These are phyloP conservation scores for Amylostereum areolatum DNA, from an alignment of 1,284 basidiomycete species.

Conservation along the genomic window DNA sequence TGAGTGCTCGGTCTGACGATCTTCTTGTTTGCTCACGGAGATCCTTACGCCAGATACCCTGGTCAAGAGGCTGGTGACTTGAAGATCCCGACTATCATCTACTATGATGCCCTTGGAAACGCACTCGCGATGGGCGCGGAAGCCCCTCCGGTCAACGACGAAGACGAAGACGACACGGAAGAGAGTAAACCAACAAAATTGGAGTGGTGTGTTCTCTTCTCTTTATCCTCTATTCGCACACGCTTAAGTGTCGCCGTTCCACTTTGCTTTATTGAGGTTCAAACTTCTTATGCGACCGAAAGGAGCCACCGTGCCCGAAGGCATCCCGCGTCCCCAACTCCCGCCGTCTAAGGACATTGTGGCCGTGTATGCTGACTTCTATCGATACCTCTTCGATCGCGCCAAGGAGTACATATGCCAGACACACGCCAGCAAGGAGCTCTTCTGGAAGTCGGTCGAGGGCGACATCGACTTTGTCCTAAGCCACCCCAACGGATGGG, in stretches of 20 bases:
- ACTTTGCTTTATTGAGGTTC: slow-evolving; percentile 6
- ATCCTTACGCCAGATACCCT: neutral
- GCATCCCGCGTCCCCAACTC: neutral
- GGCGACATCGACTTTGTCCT: slow-evolving; percentile 23
- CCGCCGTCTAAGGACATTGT: slow-evolving; percentile 3
- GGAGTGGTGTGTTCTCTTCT: neutral
- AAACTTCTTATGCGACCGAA: slow-evolving; percentile 13
- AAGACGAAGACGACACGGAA: neutral
- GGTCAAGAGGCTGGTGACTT: neutral
- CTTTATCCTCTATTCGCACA: neutral
- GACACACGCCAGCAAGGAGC: neutral
- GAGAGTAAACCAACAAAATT: neutral
- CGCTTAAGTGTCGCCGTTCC: neutral
- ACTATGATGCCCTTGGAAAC: neutral
- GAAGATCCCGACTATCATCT: neutral
- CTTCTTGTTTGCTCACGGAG: neutral
- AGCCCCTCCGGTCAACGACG: neutral
- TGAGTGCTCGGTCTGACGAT: neutral
- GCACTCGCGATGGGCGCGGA: neutral
- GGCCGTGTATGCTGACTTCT: slow-evolving; percentile 10
- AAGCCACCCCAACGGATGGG: slow-evolving; percentile 34
- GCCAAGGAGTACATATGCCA: neutral
- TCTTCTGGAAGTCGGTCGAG: slow-evolving; percentile 2
- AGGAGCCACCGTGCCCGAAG: neutral
- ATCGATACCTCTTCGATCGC: slow-evolving; percentile 4